phyloP scores from a whole-genome alignment of 75 land plant species.

The Pinus taeda region DNA sequence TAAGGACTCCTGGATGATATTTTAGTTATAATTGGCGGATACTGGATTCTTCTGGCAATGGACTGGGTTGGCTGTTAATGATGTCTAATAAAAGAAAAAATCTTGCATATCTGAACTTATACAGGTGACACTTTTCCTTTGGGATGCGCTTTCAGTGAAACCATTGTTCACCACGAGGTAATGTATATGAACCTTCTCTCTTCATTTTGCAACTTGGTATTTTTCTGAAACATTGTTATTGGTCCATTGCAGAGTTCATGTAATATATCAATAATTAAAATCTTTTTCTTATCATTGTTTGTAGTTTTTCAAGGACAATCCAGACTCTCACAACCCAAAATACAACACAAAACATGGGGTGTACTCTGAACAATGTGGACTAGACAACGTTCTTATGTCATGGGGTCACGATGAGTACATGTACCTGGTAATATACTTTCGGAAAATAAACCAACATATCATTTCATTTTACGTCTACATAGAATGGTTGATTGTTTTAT shows the following conservation, averaged over 20 bases:
- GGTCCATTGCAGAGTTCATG: no score
- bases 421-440: slow-evolving; percentile 61
- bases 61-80: no score
- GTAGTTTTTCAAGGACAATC: slow-evolving; percentile 76
- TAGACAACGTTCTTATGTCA: slow-evolving; percentile 75
- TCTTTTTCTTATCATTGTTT: background rate
- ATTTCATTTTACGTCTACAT: no score
- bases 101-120: background rate
- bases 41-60: no score
- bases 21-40: no score
- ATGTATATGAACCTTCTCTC: no score
- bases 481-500: no score
- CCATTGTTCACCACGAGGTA: slow-evolving; percentile 83
- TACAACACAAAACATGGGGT: slow-evolving; percentile 70
- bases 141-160: slow-evolving; percentile 79
- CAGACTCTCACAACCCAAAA: slow-evolving; percentile 52
- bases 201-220: no score
- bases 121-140: slow-evolving; percentile 90
- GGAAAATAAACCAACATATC: no score
- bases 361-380: slow-evolving; percentile 73
- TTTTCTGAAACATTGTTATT: no score
- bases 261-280: no score
- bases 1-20: background rate
- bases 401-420: slow-evolving; percentile 97
- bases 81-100: no score